Evolutionary conservation across 768 basidiomycete genomes (phyloP), one percentile per base, ranked within the genome.

Genomic region (Amanita brunnescens): DNA sequence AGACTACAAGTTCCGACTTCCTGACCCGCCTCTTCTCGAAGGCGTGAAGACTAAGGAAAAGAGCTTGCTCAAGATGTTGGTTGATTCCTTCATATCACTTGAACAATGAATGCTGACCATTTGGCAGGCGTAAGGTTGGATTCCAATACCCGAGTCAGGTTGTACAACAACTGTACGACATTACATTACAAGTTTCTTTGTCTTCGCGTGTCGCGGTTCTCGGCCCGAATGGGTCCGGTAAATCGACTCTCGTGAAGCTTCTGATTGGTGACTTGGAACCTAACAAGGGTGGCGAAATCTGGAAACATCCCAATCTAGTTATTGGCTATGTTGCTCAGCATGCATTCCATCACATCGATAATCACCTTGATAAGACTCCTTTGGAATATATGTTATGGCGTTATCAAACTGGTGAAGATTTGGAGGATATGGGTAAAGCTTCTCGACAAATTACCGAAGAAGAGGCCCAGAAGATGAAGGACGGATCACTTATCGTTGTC

Each of bases 11-110:
- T 97, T 96, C 85, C 94, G 92, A 82, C 84, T 97, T 61, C 94
- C 94, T 52, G 86, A 91, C 64, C 94, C 94, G 49, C 94, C 94
- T 64, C 83, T 97, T 58, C 87, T 97, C 56, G 94, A 97, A 58
- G 94, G 94, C 87, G 94, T 97, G 75, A 97, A 97, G 87, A 97
- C 94, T 64, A 97, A 97, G 80, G 93, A 97, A 75, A 97, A 95
- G 83, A 83, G 81, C 55, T 74, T 97, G 61, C 71, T 96, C 57
- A 97, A 97, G 80, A 95, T 97, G 92, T 73, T 55, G 23, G 67
- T 56, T 3, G 9, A 6, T 24, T n/a, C 2, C 20, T 30, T 10
- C 5, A 33, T n/a, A n/a, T 49, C 14, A 1, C 16, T 30, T 16
- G 41, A 12, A 4, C 29, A 12, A 4, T 24, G 4, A 33, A 20